phyloP scores from a whole-genome alignment of 2,329 filamentous ascomycete species.

The Colletotrichum lentis region DNA sequence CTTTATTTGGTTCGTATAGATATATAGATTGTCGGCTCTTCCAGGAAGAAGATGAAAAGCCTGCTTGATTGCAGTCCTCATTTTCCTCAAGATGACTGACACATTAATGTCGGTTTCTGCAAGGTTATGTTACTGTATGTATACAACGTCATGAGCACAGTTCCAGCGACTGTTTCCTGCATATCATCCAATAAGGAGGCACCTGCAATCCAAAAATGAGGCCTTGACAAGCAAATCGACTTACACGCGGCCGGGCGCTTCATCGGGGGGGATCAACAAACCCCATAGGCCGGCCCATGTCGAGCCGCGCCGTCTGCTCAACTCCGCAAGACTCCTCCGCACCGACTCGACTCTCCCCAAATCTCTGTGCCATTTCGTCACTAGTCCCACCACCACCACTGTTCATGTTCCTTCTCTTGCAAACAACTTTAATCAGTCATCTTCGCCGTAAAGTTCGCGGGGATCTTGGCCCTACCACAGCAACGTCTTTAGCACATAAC shows the following conservation, averaged over 20 bases:
- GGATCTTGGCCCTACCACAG: neutral
- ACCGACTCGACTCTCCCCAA: conserved; percentile 9
- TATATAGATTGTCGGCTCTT: too few species aligned
- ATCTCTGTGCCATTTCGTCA: conserved; percentile 27
- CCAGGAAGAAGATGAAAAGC: neutral
- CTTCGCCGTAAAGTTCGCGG: conserved; percentile 13
- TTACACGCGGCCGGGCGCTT: conserved; percentile 13
- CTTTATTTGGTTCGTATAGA: neutral
- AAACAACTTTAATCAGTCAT: neutral
- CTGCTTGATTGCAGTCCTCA: neutral
- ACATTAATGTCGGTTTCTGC: neutral
- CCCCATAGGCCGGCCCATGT: conserved; percentile 8
- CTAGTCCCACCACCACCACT: neutral
- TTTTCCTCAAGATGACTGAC: too few species aligned
- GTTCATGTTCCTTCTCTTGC: neutral
- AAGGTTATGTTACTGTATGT: neutral
- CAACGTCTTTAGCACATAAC: neutral
- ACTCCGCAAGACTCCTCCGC: conserved; percentile 37
- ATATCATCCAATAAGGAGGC: too few species aligned
- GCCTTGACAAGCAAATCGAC: conserved; percentile 2
- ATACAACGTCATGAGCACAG: neutral
- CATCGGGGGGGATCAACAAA: conserved; percentile 15
- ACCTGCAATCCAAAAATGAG: neutral
- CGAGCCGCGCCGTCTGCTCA: conserved; percentile 15
- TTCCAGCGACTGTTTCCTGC: neutral